phyloP scores from a whole-genome alignment of 768 basidiomycete genomes.

The Boletus fagicola region DNA sequence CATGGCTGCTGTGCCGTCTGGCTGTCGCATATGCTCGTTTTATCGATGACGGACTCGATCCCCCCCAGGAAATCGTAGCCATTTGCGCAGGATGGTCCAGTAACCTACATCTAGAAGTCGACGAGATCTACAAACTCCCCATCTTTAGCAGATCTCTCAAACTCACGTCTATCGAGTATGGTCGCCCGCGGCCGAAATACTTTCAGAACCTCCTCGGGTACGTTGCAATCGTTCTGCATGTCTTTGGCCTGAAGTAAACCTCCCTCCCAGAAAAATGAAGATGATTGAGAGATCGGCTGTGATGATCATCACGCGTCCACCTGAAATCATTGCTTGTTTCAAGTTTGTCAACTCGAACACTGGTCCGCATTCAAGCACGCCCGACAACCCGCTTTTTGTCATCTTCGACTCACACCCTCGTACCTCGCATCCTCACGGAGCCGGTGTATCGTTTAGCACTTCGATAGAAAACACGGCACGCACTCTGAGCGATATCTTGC shows the following conservation, averaged over 20 bases:
- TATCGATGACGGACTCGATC: background rate
- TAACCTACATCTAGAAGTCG: constrained; percentile 54
- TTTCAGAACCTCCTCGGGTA: constrained; percentile 36
- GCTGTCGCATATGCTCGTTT: background rate
- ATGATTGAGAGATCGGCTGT: constrained; percentile 25
- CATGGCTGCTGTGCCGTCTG: background rate
- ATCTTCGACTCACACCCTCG: constrained; percentile 71
- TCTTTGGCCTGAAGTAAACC: background rate
- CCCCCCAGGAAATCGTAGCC: constrained; percentile 51
- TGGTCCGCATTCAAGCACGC: background rate
- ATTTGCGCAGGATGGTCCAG: constrained; percentile 59
- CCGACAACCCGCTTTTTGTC: constrained; percentile 42
- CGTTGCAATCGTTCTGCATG: constrained; percentile 2
- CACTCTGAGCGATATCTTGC: constrained; percentile 47
- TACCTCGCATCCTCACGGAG: constrained; percentile 55
- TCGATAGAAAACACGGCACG: constrained; percentile 43
- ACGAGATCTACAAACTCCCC: constrained; percentile 48
- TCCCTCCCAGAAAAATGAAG: constrained; percentile 24
- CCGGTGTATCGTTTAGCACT: constrained; percentile 54
- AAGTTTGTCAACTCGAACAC: constrained; percentile 23
- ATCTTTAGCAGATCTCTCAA: constrained; percentile 45
- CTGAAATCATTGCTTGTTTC: constrained; percentile 63
- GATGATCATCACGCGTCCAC: constrained; percentile 66
- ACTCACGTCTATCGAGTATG: constrained; percentile 36
- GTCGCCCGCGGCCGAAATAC: constrained; percentile 35